phyloP scores from a whole-genome alignment of 2,329 filamentous ascomycete species.

The Epichloe coenophiala region DNA sequence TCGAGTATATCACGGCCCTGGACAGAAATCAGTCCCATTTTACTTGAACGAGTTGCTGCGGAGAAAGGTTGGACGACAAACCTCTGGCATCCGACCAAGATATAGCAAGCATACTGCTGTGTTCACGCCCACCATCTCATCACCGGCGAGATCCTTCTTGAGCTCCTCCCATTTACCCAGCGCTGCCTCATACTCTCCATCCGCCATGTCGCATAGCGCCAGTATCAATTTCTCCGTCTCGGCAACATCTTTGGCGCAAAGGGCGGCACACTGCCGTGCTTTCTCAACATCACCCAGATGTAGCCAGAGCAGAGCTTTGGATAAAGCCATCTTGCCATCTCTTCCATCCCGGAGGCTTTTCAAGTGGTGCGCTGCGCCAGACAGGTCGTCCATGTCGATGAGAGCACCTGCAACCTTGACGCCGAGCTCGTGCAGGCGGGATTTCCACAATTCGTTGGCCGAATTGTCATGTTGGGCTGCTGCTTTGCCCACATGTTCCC shows the following conservation, averaged over 20 bases:
- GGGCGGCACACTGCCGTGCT: constrained; percentile 42
- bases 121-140: constrained; percentile 70
- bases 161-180: constrained; percentile 45
- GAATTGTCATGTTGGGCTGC: constrained; percentile 32
- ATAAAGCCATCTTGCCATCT: constrained; percentile 28
- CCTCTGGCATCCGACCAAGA: constrained; percentile 59
- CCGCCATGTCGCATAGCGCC: constrained; percentile 65
- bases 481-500: constrained; percentile 42
- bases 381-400: constrained; percentile 77
- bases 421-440: constrained; percentile 61
- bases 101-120: constrained; percentile 76
- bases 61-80: constrained; percentile 18
- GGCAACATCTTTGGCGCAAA: constrained; percentile 15
- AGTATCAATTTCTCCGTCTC: constrained; percentile 37
- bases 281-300: constrained; percentile 63
- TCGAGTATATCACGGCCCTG: constrained; percentile 57
- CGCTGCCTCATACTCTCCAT: constrained; percentile 57
- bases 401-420: constrained; percentile 51
- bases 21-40: constrained; percentile 6
- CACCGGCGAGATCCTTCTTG: constrained; percentile 24
- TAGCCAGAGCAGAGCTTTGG: constrained; percentile 57
- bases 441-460: constrained; percentile 53
- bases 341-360: constrained; percentile 35
- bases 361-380: constrained; percentile 65
- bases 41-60: too few relatives aligned